Conservation (phyloP, 352 stramenopile species). For the Phytophthora pseudosyringae region DNA sequence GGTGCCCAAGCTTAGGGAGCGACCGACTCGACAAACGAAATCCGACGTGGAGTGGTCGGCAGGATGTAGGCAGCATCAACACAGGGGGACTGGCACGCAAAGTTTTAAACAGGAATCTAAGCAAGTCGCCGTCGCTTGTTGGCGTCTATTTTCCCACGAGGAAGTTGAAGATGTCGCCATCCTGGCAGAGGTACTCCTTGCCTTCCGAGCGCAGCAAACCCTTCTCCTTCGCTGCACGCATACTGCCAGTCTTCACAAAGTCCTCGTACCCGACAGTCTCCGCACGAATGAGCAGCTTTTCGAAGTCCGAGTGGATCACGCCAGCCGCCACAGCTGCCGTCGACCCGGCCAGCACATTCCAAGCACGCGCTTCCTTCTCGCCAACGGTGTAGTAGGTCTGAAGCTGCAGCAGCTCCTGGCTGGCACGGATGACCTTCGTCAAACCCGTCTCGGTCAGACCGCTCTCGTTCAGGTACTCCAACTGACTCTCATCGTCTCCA, state of each 20-base stretch:
- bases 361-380: conserved; percentile 83
- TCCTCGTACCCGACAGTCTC: conserved; percentile 98
- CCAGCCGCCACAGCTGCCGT: conserved; percentile 72
- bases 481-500: conserved; percentile 90
- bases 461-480: conserved; percentile 94
- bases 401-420: conserved; percentile 94
- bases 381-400: conserved; percentile 98
- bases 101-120: conserved; percentile 5
- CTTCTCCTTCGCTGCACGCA: conserved; percentile 94
- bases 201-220: conserved; percentile 95
- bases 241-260: conserved; percentile 92
- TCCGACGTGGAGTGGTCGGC: conserved; percentile 12
- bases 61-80: background rate
- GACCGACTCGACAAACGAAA: conserved; percentile 26
- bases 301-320: conserved; percentile 91
- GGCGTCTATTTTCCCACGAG: conserved; percentile 67
- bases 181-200: conserved; percentile 98
- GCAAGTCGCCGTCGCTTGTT: background rate
- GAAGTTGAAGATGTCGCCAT: conserved; percentile 99
- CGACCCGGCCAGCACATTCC: conserved; percentile 83
- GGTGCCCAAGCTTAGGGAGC: conserved; percentile 21
- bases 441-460: conserved; percentile 78
- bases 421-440: conserved; percentile 87
- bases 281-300: conserved; percentile 85
- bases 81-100: conserved; percentile 1